A percentile compares a stretch with the other conserved stretches of the same genome.
Evolutionary conservation across 306 rosid genomes (phyloP).

Genomic region (Alnus glutinosa): DNA sequence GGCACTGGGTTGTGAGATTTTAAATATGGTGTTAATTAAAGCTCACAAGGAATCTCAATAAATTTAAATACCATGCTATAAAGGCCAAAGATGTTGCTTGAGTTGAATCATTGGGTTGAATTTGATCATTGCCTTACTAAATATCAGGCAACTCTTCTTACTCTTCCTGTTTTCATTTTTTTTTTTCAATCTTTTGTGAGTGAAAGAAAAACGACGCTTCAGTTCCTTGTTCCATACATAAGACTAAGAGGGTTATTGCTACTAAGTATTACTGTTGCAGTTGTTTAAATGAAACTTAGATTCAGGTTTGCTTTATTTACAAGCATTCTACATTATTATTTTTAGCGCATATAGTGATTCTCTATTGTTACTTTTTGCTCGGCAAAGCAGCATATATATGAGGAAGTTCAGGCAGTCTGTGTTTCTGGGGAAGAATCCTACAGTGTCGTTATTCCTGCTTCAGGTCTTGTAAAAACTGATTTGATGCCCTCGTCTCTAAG

Average conservation of each 20-base stretch:
- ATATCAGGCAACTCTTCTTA: neutral
- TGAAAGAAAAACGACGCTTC: too few relatives aligned
- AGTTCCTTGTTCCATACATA: too few relatives aligned
- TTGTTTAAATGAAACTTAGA: neutral
- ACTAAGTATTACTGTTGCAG: neutral
- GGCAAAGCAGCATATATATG: constrained; percentile 42
- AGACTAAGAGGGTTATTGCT: neutral
- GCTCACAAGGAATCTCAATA: neutral
- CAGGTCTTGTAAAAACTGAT: constrained; percentile 51
- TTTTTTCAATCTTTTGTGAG: too few relatives aligned
- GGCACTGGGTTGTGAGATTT: neutral
- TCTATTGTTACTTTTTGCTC: constrained; percentile 11
- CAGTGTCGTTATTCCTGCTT: constrained; percentile 30
- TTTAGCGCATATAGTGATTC: constrained; percentile 17
- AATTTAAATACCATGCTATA: neutral
- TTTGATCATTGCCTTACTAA: neutral
- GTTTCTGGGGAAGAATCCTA: constrained; percentile 40
- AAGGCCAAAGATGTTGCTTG: neutral
- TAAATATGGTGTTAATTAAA: neutral
- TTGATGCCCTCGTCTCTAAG: constrained; percentile 82
- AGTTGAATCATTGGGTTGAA: neutral
- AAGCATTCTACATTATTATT: neutral
- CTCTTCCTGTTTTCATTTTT: too few relatives aligned
- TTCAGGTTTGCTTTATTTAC: neutral
- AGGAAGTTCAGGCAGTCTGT: constrained; percentile 35